Percentiles rank a stretch among this genome's conserved stretches.
Evolutionary conservation across 768 basidiomycete genomes (phyloP).

Genomic region (Amylocystis lapponica): DNA sequence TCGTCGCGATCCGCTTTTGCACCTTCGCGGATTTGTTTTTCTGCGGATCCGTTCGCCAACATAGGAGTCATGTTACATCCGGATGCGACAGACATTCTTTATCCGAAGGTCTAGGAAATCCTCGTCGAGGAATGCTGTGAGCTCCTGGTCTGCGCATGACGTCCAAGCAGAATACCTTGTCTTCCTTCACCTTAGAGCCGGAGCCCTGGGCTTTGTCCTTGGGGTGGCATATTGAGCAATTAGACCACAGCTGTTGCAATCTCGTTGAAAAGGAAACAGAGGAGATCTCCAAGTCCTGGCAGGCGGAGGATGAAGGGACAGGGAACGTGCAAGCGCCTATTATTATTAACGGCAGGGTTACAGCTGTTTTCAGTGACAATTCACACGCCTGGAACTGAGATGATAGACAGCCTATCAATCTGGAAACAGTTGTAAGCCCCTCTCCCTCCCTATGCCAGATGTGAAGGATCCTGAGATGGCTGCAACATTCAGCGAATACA

Average conservation of each 20-base stretch:
- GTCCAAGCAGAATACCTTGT: conserved; percentile 53
- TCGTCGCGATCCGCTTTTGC: conserved; percentile 73
- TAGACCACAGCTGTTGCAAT: not conserved
- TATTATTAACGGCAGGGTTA: too few relatives aligned
- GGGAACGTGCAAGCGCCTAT: too few relatives aligned
- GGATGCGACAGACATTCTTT: conserved; percentile 63
- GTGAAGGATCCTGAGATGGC: too few relatives aligned
- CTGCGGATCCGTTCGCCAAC: conserved; percentile 28
- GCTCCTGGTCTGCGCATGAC: conserved; percentile 14
- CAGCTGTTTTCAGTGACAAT: too few relatives aligned
- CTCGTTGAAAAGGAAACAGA: too few relatives aligned
- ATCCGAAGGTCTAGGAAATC: conserved; percentile 70
- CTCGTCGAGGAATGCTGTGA: conserved; percentile 23
- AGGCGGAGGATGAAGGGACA: too few relatives aligned
- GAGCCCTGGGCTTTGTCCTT: conserved; percentile 56
- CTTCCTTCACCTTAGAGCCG: conserved; percentile 70
- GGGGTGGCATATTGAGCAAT: conserved; percentile 59
- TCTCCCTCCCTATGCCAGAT: too few relatives aligned
- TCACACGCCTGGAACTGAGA: too few relatives aligned
- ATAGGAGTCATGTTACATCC: not conserved
- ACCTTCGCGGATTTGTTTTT: conserved; percentile 96
- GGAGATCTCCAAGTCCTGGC: too few relatives aligned
- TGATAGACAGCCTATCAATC: too few relatives aligned
- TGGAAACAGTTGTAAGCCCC: too few relatives aligned
- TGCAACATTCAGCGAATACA: too few relatives aligned